These are phyloP conservation scores for Pulveroboletus sp. DNA, from an alignment of 768 basidiomycete species.

Conservation along the genomic window DNA sequence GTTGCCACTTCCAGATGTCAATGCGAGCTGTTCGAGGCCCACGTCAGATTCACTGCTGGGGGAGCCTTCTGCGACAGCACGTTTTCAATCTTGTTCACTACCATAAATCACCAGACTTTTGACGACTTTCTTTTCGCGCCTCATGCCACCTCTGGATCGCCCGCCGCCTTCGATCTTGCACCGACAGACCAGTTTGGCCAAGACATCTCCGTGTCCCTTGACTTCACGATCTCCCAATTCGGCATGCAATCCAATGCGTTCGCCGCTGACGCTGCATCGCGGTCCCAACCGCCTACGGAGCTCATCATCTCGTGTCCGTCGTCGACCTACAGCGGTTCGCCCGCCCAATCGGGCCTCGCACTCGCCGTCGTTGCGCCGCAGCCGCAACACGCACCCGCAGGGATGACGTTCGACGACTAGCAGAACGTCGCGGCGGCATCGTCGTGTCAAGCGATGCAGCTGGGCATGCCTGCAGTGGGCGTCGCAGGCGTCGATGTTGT, in stretches of 20 bases:
- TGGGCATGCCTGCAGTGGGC: background rate
- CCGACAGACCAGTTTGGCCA: constrained; percentile 27
- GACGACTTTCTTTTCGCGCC: constrained; percentile 22
- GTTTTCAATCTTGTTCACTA: background rate
- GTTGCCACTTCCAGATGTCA: constrained; percentile 46
- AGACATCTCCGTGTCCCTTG: constrained; percentile 12
- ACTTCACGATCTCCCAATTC: constrained; percentile 5
- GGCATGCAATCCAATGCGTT: constrained; percentile 5
- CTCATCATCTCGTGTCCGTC: constrained; percentile 34
- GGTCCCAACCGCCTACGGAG: constrained; percentile 13
- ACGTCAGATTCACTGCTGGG: constrained; percentile 24
- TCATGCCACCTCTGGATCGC: constrained; percentile 11
- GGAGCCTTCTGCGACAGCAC: constrained; percentile 15
- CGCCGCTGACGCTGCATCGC: constrained; percentile 4
- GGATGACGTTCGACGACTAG: constrained; percentile 20
- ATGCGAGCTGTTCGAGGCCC: constrained; percentile 46
- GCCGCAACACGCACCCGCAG: constrained; percentile 16
- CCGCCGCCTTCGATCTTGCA: constrained; percentile 14
- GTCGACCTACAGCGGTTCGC: constrained; percentile 43
- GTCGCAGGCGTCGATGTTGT: constrained; percentile 9
- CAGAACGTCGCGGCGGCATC: constrained; percentile 4
- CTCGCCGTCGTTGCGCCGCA: constrained; percentile 29
- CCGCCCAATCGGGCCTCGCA: constrained; percentile 29
- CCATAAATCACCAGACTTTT: constrained; percentile 13
- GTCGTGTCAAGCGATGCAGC: constrained; percentile 1